These are phyloP conservation scores for Catharanthus roseus DNA, from an alignment of 257 asterid species.

Conservation along the genomic window DNA sequence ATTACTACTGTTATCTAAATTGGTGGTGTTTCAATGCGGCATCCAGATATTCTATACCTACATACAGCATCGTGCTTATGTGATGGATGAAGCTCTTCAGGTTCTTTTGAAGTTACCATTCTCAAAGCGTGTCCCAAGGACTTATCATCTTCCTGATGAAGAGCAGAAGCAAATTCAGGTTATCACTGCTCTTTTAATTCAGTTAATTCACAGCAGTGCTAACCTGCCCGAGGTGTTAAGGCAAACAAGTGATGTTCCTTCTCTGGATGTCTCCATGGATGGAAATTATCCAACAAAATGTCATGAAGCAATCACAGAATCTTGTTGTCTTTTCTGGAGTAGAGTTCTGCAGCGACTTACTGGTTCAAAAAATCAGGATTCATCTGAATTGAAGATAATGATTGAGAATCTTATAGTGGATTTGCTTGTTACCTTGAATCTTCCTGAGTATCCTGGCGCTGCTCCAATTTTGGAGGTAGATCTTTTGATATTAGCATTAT, in stretches of 20 bases:
- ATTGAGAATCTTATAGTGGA: slow-evolving; percentile 95
- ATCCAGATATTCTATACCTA: slow-evolving; percentile 70
- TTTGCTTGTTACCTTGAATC: slow-evolving; percentile 78
- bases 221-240: slow-evolving; percentile 80
- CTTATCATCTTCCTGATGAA: slow-evolving; percentile 96
- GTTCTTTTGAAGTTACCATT: slow-evolving; percentile 81
- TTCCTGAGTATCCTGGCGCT: slow-evolving; percentile 97
- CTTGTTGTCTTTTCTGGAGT: slow-evolving; percentile 98
- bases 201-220: slow-evolving; percentile 84
- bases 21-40: slow-evolving; percentile 1
- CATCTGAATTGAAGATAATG: slow-evolving; percentile 77
- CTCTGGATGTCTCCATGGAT: slow-evolving; percentile 61
- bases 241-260: slow-evolving; percentile 53
- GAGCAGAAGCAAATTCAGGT: slow-evolving; percentile 95
- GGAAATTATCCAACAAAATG: slow-evolving; percentile 75
- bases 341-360: slow-evolving; percentile 93
- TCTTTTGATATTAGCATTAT: slow-evolving; percentile 15
- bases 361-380: slow-evolving; percentile 78
- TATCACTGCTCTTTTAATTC: slow-evolving; percentile 75
- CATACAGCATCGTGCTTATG: slow-evolving; percentile 70
- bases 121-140: slow-evolving; percentile 78
- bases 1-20: background rate
- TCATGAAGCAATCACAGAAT: slow-evolving; percentile 82
- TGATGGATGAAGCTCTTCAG: slow-evolving; percentile 96
- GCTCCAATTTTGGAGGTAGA: slow-evolving; percentile 88